Base-by-base conservation (phyloP, 2,329 filamentous ascomycete genomes). In the Sporothrix phasma region DNA sequence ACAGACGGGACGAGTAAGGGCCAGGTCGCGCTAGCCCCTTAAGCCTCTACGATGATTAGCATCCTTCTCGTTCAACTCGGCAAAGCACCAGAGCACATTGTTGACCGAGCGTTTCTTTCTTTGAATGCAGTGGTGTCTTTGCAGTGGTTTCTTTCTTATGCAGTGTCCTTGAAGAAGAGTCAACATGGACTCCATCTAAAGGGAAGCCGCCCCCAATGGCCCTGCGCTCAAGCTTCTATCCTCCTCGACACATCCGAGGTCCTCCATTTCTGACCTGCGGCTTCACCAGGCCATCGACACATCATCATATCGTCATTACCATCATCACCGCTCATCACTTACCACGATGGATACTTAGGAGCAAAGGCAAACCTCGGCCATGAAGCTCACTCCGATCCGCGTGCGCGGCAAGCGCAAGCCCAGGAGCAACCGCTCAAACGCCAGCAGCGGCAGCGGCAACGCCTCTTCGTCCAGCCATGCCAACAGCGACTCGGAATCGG, bases 361-460 rank as follows among this genome's bases (percentile, higher is more conserved):
- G n/a, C 6, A 26, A n/a, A 24, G 26, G 8, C 26, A 37, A 13
- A 13, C 31, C 8, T 24, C 63, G 8, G 11, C 43, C 10, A 81
- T 81, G 79, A 72, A 75, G 49, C 75, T 82, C 61, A 83, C 80
- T 5, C 80, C 79, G 3, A 72, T 84, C 65, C 78, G 71, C 51
- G 72, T 81, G 64, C 75, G 77, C 49, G 78, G 80, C 64, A 84
- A 81, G 69, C 76, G 76, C 56, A 65, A 65, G 69, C 76, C 76
- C 56, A 65, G 63, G 39, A 41, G 53, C 24, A 54, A 24, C 43
- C 71, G 39, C 39, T 19, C 31, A 71, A 43, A 41, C 15, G 11
- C 51, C 7, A 24, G 65, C 17, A 51, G 11, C 11, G 46, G 56
- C 39, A 41, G 31, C 46, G 26, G 34, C 31, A 37, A 10, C 31